Conservation (phyloP, 768 basidiomycete species). For the Pulveroboletus ravenelii region DNA sequence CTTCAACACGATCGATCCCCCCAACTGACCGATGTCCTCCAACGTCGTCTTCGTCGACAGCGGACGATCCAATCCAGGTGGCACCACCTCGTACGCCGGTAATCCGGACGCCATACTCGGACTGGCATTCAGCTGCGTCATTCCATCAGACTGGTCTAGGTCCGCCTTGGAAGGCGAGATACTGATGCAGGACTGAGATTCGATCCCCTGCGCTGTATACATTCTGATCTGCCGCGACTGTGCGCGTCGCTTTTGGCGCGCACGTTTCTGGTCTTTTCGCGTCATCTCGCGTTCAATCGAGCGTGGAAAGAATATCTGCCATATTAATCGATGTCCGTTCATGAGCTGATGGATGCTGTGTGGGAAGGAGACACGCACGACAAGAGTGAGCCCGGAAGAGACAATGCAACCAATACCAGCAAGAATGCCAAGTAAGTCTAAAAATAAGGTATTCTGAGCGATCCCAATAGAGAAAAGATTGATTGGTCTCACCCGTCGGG, state of each 20-base stretch:
- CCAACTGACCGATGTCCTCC: conserved; percentile 20
- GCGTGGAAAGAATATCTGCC: conserved; percentile 80
- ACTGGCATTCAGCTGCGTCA: neutral
- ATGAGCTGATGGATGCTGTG: no score
- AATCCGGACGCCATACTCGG: neutral
- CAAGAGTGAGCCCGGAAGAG: conserved; percentile 70
- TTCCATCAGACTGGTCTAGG: neutral
- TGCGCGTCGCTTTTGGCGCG: conserved; percentile 1
- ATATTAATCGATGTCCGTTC: neutral
- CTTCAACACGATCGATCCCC: neutral
- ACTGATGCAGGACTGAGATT: conserved; percentile 12
- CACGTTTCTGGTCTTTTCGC: conserved; percentile 41
- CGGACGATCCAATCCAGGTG: neutral
- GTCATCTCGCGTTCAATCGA: conserved; percentile 64
- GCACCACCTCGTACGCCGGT: conserved; percentile 30
- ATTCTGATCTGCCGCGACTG: neutral
- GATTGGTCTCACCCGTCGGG: conserved; percentile 16
- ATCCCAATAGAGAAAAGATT: no score
- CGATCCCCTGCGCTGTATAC: neutral
- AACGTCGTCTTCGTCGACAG: conserved; percentile 30
- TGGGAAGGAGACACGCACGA: conserved; percentile 37
- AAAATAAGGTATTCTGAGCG: neutral
- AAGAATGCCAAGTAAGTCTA: conserved; percentile 58
- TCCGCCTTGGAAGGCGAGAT: conserved; percentile 4
- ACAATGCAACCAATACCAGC: conserved; percentile 56